Percentiles rank a stretch among this genome's conserved stretches.
These are phyloP conservation scores for Apiospora arundinis DNA, from an alignment of 2,329 filamentous ascomycete genomes.

Conservation along the genomic window DNA sequence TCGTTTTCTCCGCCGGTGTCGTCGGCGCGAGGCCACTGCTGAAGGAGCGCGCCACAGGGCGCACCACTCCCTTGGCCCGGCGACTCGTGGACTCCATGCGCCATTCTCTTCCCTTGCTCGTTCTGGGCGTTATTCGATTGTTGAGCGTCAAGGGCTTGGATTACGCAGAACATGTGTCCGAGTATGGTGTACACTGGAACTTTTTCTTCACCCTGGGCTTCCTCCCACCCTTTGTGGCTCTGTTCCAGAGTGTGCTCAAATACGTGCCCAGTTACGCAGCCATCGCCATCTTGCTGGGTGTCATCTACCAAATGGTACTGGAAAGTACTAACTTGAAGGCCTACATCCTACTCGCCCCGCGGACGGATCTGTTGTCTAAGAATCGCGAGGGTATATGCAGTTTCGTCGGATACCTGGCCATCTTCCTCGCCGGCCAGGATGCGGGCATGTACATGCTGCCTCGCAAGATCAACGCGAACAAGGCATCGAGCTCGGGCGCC, in stretches of 20 bases:
- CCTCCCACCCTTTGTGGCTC: constrained; percentile 84
- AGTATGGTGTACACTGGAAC: constrained; percentile 99
- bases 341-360: constrained; percentile 82
- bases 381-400: constrained; percentile 97
- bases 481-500: constrained; percentile 48
- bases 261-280: constrained; percentile 78
- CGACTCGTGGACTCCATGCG: constrained; percentile 73
- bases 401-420: constrained; percentile 90
- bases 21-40: constrained; percentile 86
- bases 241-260: constrained; percentile 76
- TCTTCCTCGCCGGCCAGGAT: constrained; percentile 89
- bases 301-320: constrained; percentile 76
- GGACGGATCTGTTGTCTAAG: constrained; percentile 80
- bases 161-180: constrained; percentile 95
- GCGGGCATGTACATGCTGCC: constrained; percentile 82
- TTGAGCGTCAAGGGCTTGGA: constrained; percentile 92
- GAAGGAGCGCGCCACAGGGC: constrained; percentile 66
- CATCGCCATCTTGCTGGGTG: constrained; percentile 72
- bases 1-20: constrained; percentile 92
- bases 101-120: constrained; percentile 82
- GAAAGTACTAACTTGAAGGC: constrained; percentile 80
- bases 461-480: constrained; percentile 52
- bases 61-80: constrained; percentile 54
- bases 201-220: constrained; percentile 97
- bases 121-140: constrained; percentile 80